Evolutionary conservation across 208 protist species (phyloP), one percentile per base, ranked within the genome.

Genomic region (Blastocrithidia nonstop): DNA sequence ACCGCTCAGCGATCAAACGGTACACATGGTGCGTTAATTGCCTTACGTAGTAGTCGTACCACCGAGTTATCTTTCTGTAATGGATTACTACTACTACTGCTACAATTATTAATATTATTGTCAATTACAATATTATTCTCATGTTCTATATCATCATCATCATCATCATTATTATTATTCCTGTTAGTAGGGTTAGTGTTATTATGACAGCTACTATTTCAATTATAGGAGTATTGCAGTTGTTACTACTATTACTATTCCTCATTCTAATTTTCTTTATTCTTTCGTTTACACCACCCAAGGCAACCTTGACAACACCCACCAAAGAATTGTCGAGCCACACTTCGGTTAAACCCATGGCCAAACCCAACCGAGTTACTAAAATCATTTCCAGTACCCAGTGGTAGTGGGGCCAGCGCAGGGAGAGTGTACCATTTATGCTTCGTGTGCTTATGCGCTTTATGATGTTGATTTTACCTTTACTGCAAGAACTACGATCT

Each of bases 351-450:
- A 45, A 84, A 81, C 19, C 66, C 68, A 4, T 29, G 50, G 25
- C 82, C 77, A 44, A 92, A 88, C 19, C 82, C 82, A 13, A 88
- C 40, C 23, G 61, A 81, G 58, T 74, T 80, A 45, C 69, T 75
- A 58, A 61, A 84, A 50, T 92, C 82, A 58, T 92, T 92, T 22
- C 82, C 82, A 0, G 82, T 92, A 11, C 82, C 82, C 17, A 88
- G 60, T 8, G 82, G 69, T 21, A 92, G 47, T 21, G 71, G 64
- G 3, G 71, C 76, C 6, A 91, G 39, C 16, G 82, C 82, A 6
- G 82, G 81, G n/a, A 84, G 33, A 13, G 50, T 66, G 50, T 66
- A 77, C 50, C 53, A 62, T 4, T 29, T 25, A 26, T 51, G 40
- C 6, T 9, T 21, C 13, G 7, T 15, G 11, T 27, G 37, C 9